Evolutionary conservation across 495 filamentous ascomycete species (phyloP).

Genomic region (Pseudoneurospora amorphoporcata): DNA sequence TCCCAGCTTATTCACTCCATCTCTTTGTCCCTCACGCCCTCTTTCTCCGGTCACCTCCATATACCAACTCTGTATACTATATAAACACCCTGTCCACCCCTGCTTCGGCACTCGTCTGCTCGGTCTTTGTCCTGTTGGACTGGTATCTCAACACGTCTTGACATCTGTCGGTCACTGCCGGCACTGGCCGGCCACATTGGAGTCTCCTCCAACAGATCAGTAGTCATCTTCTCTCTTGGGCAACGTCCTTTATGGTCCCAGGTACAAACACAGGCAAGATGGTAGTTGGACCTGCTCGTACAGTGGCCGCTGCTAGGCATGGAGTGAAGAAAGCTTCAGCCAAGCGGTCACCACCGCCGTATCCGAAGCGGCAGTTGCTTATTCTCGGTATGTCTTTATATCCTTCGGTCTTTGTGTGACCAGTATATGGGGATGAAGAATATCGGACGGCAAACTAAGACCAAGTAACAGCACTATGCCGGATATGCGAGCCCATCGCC

Average conservation of each 20-base stretch:
- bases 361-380: slow-evolving; percentile 53
- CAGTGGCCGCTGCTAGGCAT: slow-evolving; percentile 1
- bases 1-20: slow-evolving; percentile 5
- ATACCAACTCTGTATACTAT: neutral
- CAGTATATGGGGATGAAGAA: neutral
- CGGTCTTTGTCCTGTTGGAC: neutral
- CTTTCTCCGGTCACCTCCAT: neutral
- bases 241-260: neutral
- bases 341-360: slow-evolving; percentile 26
- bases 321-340: neutral
- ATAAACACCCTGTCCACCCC: slow-evolving; percentile 3
- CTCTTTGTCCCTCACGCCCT: neutral
- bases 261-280: slow-evolving; percentile 8
- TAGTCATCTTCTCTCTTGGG: neutral
- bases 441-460: neutral
- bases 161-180: neutral
- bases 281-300: slow-evolving; percentile 3
- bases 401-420: neutral
- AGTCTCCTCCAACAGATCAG: neutral
- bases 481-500: slow-evolving; percentile 96
- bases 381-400: slow-evolving; percentile 50
- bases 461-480: slow-evolving; percentile 58
- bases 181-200: neutral
- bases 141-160: neutral
- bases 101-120: slow-evolving; percentile 4